Evolutionary conservation across 1,284 basidiomycete genomes (phyloP).

Genomic region (Butyriboletus regius): DNA sequence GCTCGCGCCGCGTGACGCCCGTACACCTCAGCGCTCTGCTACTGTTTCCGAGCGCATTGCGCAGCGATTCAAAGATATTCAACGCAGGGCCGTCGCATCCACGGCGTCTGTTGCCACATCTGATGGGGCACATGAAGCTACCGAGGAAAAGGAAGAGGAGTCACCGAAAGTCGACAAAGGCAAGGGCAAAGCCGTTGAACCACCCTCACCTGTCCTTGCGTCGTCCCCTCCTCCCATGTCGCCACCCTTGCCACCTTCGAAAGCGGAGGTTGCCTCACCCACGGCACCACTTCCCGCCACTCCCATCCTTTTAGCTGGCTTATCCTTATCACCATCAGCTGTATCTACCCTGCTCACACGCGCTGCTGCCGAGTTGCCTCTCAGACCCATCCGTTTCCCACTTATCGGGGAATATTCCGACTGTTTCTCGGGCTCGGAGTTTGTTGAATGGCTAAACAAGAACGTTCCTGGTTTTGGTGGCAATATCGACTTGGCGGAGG

Average conservation of each 20-base stretch:
- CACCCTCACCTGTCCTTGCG: conserved; percentile 35
- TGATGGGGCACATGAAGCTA: conserved; percentile 13
- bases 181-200: conserved; percentile 59
- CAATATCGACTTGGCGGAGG: conserved; percentile 68
- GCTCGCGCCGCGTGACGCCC: conserved; percentile 50
- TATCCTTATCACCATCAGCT: conserved; percentile 56
- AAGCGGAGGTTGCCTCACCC: conserved; percentile 30
- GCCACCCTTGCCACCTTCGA: conserved; percentile 45
- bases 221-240: conserved; percentile 62
- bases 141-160: conserved; percentile 37
- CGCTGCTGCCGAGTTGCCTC: conserved; percentile 56
- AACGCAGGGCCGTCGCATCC: conserved; percentile 45
- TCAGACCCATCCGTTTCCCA: conserved; percentile 65
- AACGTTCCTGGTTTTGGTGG: conserved; percentile 65
- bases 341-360: conserved; percentile 63
- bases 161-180: conserved; percentile 65
- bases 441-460: conserved; percentile 66
- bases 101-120: conserved; percentile 16
- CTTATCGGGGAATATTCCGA: conserved; percentile 82
- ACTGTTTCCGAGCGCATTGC: conserved; percentile 74
- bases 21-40: conserved; percentile 51
- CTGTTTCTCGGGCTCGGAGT: conserved; percentile 76
- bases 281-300: conserved; percentile 37
- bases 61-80: conserved; percentile 65
- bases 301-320: conserved; percentile 66